Base-by-base conservation (phyloP, 371 early-diverging fungal species). In the Mortierella sp. region DNA sequence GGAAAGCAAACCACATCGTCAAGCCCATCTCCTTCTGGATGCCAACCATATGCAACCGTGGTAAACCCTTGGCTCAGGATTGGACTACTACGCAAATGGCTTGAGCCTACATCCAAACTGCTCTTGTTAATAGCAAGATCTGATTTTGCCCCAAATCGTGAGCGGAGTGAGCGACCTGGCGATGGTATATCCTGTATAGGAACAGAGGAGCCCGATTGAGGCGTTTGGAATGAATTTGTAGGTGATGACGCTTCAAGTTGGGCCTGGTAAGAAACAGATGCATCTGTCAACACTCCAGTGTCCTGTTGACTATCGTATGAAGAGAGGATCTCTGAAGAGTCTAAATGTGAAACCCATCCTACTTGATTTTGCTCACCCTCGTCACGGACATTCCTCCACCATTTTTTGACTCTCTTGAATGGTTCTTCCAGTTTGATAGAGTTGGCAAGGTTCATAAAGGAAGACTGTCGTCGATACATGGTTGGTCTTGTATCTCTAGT, bases 21-120 rank as follows among this genome's bases (percentile, higher is more conserved):
- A 10, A 79, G 53, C 5, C 80, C 80, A 55, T 79, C 80, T 13
- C 80, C 80, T 8, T 79, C 74, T 0, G 66, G 47, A 64, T 64
- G 74, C 80, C 80, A 79, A 10, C 74, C 80, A 59, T 62, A 12
- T 8, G 62, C 1, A 2, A 72, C 60, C 8, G 45, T 58, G 8
- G 79, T 72, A 51, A 70, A 79, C 2, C 80, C 80, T 13, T 54
- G 58, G 37, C 31, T 64, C 66, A 79, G 13, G 64, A 70, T 49
- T 22, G 57, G 47, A 22, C 51, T 29, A 37, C 61, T n/a, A 19
- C 45, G 45, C 19, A 43, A 19, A 43, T 43, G 45, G 19, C 19
- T 43, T 13, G 19, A 1, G 12, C 60, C 28, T 22, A 4, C 26
- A 59, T 35, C 29, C 32, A 47, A 28, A 47, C n/a, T 61, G 35